phyloP scores from a whole-genome alignment of 2,329 filamentous ascomycete genomes.

The Macrophomina tecta region DNA sequence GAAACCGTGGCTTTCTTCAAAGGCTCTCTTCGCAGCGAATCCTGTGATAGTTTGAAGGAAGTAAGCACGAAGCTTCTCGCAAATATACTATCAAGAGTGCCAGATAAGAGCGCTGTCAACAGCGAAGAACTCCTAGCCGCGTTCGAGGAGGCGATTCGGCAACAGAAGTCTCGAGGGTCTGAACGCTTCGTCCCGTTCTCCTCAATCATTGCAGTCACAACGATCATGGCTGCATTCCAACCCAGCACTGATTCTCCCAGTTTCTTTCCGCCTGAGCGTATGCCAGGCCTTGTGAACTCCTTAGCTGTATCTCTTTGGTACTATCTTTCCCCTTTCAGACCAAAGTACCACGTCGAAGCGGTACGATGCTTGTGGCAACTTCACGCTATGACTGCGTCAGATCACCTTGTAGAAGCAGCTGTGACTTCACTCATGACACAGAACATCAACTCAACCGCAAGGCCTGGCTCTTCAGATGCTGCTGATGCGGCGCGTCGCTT shows the following conservation, averaged over 20 bases:
- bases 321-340: constrained; percentile 79
- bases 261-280: constrained; percentile 48
- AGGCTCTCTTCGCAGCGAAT: constrained; percentile 32
- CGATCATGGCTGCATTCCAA: constrained; percentile 43
- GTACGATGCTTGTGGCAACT: constrained; percentile 86
- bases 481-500: constrained; percentile 71
- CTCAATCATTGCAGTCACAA: constrained; percentile 40
- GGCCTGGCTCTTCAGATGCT: constrained; percentile 53
- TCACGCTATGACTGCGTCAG: constrained; percentile 71
- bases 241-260: constrained; percentile 34
- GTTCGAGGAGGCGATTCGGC: constrained; percentile 31
- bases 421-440: constrained; percentile 69
- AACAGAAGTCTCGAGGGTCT: background rate
- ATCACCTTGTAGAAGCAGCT: constrained; percentile 80
- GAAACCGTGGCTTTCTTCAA: constrained; percentile 40
- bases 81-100: constrained; percentile 41
- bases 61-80: constrained; percentile 42
- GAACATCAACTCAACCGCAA: constrained; percentile 24
- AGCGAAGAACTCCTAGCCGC: constrained; percentile 36
- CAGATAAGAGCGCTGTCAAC: constrained; percentile 36
- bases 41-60: constrained; percentile 34
- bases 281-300: constrained; percentile 68
- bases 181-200: constrained; percentile 35
- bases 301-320: constrained; percentile 78
- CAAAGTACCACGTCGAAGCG: constrained; percentile 94